phyloP scores from a whole-genome alignment of 2,329 filamentous ascomycete genomes.

The Alternaria panax region DNA sequence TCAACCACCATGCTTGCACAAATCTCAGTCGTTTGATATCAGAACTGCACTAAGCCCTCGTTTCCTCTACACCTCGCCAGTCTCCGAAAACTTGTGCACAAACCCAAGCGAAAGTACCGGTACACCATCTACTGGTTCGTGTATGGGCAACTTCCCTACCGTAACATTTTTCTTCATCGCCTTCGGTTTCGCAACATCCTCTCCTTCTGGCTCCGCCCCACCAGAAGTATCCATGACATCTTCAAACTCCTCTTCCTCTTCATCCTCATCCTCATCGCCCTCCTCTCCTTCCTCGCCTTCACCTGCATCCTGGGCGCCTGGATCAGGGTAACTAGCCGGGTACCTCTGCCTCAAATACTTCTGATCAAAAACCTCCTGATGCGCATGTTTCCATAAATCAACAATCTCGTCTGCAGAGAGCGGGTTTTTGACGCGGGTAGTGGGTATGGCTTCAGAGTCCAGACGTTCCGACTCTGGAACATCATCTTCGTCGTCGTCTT shows the following conservation, averaged over 20 bases:
- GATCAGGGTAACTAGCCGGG: slow-evolving; percentile 9
- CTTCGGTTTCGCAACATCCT: slow-evolving; percentile 15
- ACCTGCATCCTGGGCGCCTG: slow-evolving; percentile 10
- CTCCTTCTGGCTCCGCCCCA: slow-evolving; percentile 5
- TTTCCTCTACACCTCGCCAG: slow-evolving; percentile 21
- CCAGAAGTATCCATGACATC: slow-evolving; percentile 28
- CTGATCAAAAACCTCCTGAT: slow-evolving; percentile 29
- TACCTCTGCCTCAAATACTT: slow-evolving; percentile 21
- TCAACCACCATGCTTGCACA: not conserved
- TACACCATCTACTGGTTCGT: slow-evolving; percentile 24
- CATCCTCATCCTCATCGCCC: slow-evolving; percentile 25
- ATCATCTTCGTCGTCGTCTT: slow-evolving; percentile 16
- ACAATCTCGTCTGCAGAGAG: slow-evolving; percentile 31
- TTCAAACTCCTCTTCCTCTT: slow-evolving; percentile 29
- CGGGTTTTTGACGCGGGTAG: slow-evolving; percentile 26
- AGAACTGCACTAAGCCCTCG: not conserved
- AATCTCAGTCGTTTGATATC: not conserved
- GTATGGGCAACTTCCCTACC: slow-evolving; percentile 11
- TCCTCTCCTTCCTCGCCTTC: slow-evolving; percentile 24
- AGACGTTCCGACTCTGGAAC: slow-evolving; percentile 14
- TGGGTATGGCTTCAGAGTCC: slow-evolving; percentile 20
- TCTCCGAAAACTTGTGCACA: slow-evolving; percentile 35
- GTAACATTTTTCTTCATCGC: slow-evolving; percentile 8
- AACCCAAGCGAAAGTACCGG: slow-evolving; percentile 32
- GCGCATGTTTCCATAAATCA: slow-evolving; percentile 30